These are phyloP conservation scores for Hyaloperonospora arabidopsidis DNA, from an alignment of 352 stramenopile genomes.

Conservation along the genomic window DNA sequence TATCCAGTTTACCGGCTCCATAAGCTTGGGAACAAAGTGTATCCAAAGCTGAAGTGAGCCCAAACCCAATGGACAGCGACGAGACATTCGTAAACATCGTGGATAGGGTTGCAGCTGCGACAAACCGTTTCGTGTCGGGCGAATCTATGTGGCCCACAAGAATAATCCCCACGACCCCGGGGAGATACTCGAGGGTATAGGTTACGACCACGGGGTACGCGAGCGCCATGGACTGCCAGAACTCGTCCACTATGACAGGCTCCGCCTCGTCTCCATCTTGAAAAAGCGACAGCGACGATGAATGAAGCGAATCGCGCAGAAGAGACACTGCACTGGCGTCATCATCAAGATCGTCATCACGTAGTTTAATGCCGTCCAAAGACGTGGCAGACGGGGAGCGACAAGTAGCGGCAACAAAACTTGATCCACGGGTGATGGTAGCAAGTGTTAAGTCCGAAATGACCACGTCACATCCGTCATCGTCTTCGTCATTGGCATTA, in stretches of 20 bases:
- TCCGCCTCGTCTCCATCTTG: constrained; percentile 35
- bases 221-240: constrained; percentile 37
- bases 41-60: constrained; percentile 65
- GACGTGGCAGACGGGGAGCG: too few relatives aligned
- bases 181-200: constrained; percentile 47
- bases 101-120: constrained; percentile 54
- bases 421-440: too few relatives aligned
- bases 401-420: too few relatives aligned
- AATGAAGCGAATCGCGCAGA: too few relatives aligned
- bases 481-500: too few relatives aligned
- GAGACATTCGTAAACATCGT: constrained; percentile 75
- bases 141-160: constrained; percentile 59
- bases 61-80: constrained; percentile 63
- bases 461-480: too few relatives aligned
- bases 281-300: too few relatives aligned
- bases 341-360: too few relatives aligned
- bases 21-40: constrained; percentile 74
- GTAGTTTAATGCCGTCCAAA: too few relatives aligned
- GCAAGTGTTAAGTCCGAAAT: too few relatives aligned
- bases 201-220: constrained; percentile 44
- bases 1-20: constrained; percentile 42
- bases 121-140: constrained; percentile 42
- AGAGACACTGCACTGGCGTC: too few relatives aligned
- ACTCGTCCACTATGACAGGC: constrained; percentile 35
- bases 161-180: constrained; percentile 51